Evolutionary conservation across 2,329 filamentous ascomycete species (phyloP), one percentile per base, ranked within the genome.

Genomic region (Penicillium digitatum): DNA sequence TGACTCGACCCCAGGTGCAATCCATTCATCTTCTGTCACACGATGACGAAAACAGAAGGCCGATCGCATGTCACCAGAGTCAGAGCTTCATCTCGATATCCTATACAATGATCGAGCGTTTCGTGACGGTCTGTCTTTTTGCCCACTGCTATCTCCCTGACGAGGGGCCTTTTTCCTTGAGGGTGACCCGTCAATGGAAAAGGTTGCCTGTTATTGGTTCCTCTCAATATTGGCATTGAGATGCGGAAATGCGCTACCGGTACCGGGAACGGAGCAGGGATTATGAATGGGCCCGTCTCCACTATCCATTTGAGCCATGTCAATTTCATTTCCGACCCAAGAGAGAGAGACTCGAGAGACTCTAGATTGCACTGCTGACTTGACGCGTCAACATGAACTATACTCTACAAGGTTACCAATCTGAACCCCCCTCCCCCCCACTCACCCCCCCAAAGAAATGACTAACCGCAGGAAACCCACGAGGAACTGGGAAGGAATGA

Each of bases 151-250:
- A 24, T 45, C 32, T 32, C 3, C 10, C 27, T 16, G 1, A 16
- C 12, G 8, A 29, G 27, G 9, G 18, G 8, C 18, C 11, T 2
- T 29, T 9, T n/a, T n/a, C n/a, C n/a, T n/a, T n/a, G n/a, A n/a
- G n/a, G n/a, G 12, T 39, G 20, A 12, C 39, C 39, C 22, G 39
- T 42, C 11, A 31, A 18, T 44, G 29, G 6, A 44, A 3, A 5
- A 22, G 42, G 2, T 45, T 18, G 18, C 2, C 27, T 45, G 14
- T 32, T 45, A 45, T 45, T 45, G 43, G 43, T 34, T 7, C 43
- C 9, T 32, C 43, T 34, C n/a, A 24, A 34, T 34, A 45, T 45
- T 45, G 43, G 43, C 43, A 32, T 45, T 45, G 11, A n/a, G 20
- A 3, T 32, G 40, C n/a, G 18, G 42, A 34, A 34, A 45, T 45